Conservation (phyloP, 352 stramenopile species). For the Phytophthora brassicae region DNA sequence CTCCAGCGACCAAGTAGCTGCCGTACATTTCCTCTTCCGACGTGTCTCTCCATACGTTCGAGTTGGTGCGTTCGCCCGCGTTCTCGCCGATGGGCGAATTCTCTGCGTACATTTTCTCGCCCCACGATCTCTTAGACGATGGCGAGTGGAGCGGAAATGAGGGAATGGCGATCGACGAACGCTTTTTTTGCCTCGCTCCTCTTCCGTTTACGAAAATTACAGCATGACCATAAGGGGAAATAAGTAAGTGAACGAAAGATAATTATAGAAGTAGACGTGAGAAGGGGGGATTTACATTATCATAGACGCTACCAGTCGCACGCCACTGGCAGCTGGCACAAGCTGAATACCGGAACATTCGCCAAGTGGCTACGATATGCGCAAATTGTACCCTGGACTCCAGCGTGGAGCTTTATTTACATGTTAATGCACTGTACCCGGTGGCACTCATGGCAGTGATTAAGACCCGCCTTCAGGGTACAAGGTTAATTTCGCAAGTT, state of each 20-base stretch:
- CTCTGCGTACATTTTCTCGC: conserved; percentile 29
- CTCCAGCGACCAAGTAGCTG: conserved; percentile 52
- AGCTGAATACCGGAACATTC: neutral
- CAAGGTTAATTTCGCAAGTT: too few species aligned
- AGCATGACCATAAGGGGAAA: neutral
- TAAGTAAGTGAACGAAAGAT: too few species aligned
- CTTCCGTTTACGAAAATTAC: neutral
- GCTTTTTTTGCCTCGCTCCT: neutral
- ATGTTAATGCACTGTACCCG: too few species aligned
- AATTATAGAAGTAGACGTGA: too few species aligned
- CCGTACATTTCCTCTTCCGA: conserved; percentile 73
- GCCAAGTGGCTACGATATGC: neutral
- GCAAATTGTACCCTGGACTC: too few species aligned
- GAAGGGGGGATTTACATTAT: neutral
- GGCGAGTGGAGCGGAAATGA: neutral
- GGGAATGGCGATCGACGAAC: conserved; percentile 10
- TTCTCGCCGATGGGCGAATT: conserved; percentile 37
- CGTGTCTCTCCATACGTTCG: conserved; percentile 76
- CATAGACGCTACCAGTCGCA: neutral
- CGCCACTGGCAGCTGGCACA: neutral
- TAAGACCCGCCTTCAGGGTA: too few species aligned
- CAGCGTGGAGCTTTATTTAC: too few species aligned
- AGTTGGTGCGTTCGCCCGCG: conserved; percentile 31
- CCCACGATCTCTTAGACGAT: neutral
- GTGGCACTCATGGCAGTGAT: too few species aligned